Evolutionary conservation across 106 monocot genomes (phyloP).

Genomic region (Cymbidium sinense): DNA sequence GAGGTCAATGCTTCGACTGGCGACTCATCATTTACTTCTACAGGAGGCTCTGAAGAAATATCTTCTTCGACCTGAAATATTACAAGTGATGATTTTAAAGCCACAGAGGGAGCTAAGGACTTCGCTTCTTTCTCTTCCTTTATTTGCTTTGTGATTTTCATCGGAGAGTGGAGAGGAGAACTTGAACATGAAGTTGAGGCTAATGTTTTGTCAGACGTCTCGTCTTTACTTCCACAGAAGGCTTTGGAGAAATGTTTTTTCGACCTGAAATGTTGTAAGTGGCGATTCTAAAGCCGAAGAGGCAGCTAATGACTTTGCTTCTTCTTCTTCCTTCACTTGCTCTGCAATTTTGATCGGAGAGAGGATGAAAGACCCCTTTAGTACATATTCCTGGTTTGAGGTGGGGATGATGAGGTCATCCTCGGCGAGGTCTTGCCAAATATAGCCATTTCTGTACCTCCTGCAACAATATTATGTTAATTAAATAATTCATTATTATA

Average conservation of each 20-base stretch:
- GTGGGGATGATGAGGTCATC: constrained; percentile 17
- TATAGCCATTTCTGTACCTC: constrained; percentile 11
- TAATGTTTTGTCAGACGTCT: too few species aligned
- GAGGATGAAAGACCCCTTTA: constrained; percentile 19
- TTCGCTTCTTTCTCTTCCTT: not conserved
- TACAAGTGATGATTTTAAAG: too few species aligned
- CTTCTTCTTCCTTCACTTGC: not conserved
- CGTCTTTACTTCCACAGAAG: too few species aligned
- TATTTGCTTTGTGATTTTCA: not conserved
- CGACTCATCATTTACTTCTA: too few species aligned
- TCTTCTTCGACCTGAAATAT: too few species aligned
- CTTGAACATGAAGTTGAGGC: too few species aligned
- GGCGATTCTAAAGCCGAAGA: too few species aligned
- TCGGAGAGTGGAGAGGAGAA: too few species aligned
- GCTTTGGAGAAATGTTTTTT: not conserved
- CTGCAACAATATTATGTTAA: not conserved
- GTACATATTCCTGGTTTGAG: constrained; percentile 14
- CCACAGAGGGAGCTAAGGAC: not conserved
- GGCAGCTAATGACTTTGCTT: not conserved
- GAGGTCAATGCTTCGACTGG: too few species aligned
- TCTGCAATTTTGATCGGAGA: not conserved
- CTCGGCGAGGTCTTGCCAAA: constrained; percentile 20
- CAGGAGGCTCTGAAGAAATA: too few species aligned
- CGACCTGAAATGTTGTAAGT: too few species aligned
- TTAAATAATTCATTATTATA: too few species aligned